Evolutionary conservation across 164 flowering plant genomes (phyloP).

Genomic region (Sedum album): DNA sequence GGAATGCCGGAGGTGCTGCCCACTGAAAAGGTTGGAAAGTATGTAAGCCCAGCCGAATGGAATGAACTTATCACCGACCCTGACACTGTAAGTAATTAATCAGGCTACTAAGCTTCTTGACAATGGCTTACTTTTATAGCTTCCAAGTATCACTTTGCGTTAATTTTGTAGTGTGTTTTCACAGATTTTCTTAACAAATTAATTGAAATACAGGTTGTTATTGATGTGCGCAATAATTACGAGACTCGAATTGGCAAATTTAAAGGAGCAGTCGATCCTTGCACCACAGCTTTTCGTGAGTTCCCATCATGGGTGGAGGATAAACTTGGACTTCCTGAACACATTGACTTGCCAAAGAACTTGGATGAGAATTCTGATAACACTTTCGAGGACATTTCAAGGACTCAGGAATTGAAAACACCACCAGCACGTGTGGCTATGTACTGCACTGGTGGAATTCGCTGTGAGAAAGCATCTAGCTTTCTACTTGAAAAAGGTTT

Average conservation of each 20-base stretch:
- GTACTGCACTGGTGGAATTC: conserved; percentile 98
- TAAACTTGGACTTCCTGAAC: conserved; percentile 28
- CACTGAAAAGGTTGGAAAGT: conserved; percentile 70
- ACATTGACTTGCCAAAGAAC: conserved; percentile 14
- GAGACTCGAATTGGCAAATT: conserved; percentile 91
- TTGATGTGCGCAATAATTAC: conserved; percentile 83
- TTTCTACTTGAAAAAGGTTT: conserved; percentile 83
- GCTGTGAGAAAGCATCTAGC: conserved; percentile 98
- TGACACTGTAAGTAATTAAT: conserved; percentile 48
- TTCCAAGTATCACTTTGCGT: background rate
- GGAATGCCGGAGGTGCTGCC: conserved; percentile 91
- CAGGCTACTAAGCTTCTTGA: background rate
- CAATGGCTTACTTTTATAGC: background rate
- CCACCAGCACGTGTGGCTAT: conserved; percentile 87
- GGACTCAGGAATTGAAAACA: conserved; percentile 18
- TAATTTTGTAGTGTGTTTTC: too few relatives aligned
- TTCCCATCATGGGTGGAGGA: conserved; percentile 92
- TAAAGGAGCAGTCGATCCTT: conserved; percentile 91
- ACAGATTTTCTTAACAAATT: too few relatives aligned
- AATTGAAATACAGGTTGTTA: conserved; percentile 51
- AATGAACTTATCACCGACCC: conserved; percentile 78
- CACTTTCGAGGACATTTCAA: conserved; percentile 10
- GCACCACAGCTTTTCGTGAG: conserved; percentile 72
- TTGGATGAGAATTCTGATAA: conserved; percentile 17
- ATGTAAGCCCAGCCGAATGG: conserved; percentile 81